Percentiles rank a stretch among this genome's conserved stretches.
These are phyloP conservation scores for Cutaneotrichosporon curvatum DNA, from an alignment of 1,284 basidiomycete species.

Conservation along the genomic window DNA sequence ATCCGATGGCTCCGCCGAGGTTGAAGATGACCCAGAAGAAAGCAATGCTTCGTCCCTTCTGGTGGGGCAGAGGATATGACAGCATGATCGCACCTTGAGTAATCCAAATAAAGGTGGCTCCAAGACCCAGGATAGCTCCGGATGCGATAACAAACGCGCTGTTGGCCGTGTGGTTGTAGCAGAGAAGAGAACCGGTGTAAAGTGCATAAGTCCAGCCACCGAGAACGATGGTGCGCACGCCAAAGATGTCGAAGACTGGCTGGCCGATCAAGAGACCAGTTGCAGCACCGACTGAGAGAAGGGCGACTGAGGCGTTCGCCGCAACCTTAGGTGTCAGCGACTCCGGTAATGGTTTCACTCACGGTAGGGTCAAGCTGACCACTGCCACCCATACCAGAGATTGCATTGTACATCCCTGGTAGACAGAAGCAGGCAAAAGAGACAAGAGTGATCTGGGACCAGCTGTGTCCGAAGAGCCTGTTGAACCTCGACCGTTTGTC, in stretches of 20 bases:
- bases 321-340: slow-evolving; percentile 12
- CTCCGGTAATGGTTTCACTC: background rate
- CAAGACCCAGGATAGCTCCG: slow-evolving; percentile 72
- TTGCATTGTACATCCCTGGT: slow-evolving; percentile 20
- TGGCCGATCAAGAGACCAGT: slow-evolving; percentile 19
- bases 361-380: slow-evolving; percentile 21
- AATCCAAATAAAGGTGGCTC: slow-evolving; percentile 78
- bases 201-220: slow-evolving; percentile 22
- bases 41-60: slow-evolving; percentile 67
- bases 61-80: slow-evolving; percentile 62
- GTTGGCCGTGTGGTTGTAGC: slow-evolving; percentile 56
- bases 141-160: slow-evolving; percentile 63
- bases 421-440: slow-evolving; percentile 19
- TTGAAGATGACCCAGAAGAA: slow-evolving; percentile 74
- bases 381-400: slow-evolving; percentile 17
- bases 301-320: slow-evolving; percentile 18
- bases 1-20: slow-evolving; percentile 61
- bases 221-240: slow-evolving; percentile 14
- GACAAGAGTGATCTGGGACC: slow-evolving; percentile 20
- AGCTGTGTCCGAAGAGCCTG: slow-evolving; percentile 1
- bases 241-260: slow-evolving; percentile 20
- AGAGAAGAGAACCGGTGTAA: slow-evolving; percentile 17
- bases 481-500: too few species aligned
- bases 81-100: slow-evolving; percentile 78
- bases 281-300: slow-evolving; percentile 17